phyloP scores from a whole-genome alignment of 2,329 filamentous ascomycete genomes.

The Metarhizium album region DNA sequence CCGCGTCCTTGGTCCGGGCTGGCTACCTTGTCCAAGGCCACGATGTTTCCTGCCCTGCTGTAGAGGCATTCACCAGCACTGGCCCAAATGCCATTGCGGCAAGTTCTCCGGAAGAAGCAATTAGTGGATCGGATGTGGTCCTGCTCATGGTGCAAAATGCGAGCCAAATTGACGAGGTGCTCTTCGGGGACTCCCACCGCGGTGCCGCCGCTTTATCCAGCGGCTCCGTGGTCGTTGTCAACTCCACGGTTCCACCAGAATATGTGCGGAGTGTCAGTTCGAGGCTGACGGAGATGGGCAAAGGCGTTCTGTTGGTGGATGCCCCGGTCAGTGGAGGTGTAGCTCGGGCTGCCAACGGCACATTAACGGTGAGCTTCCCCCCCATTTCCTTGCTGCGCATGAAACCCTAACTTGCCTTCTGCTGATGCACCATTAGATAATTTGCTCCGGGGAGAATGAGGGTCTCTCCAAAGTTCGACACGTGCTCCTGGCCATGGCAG shows the following conservation, averaged over 20 bases:
- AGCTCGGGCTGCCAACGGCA: conserved; percentile 24
- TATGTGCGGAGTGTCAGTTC: conserved; percentile 14
- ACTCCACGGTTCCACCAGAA: conserved; percentile 25
- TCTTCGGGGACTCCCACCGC: conserved; percentile 20
- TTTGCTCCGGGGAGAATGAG: too few species aligned
- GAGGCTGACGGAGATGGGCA: conserved; percentile 12
- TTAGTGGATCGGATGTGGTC: conserved; percentile 18
- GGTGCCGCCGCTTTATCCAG: conserved; percentile 16
- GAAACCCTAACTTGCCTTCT: too few species aligned
- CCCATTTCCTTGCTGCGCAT: too few species aligned
- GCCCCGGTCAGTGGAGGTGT: conserved; percentile 28
- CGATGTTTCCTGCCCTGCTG: too few species aligned
- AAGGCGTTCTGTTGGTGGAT: conserved; percentile 22
- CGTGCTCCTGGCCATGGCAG: too few species aligned
- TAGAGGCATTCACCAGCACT: too few species aligned
- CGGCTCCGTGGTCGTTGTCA: conserved; percentile 21
- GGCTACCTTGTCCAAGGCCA: too few species aligned
- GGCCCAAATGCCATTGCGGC: conserved; percentile 14
- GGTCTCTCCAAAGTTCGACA: too few species aligned
- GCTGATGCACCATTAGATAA: too few species aligned
- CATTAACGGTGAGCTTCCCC: conserved; percentile 17
- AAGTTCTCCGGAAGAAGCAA: conserved; percentile 18
- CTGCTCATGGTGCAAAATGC: conserved; percentile 27
- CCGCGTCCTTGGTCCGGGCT: too few species aligned
- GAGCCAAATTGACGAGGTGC: conserved; percentile 19